These are phyloP conservation scores for Solidago caesia DNA, from an alignment of 129 eudicot genomes.

Conservation along the genomic window DNA sequence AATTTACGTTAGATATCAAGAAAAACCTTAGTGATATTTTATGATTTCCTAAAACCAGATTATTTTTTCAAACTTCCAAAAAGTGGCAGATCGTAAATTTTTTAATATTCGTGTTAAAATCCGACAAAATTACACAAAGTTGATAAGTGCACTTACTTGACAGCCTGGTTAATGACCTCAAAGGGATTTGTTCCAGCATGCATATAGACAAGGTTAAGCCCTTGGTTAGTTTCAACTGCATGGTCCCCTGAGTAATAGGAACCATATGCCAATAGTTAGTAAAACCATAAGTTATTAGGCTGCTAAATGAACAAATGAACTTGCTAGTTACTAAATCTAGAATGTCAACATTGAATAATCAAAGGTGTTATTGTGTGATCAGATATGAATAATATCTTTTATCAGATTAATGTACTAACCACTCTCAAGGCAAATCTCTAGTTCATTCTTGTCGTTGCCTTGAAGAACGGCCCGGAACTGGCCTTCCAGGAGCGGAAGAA, in stretches of 20 bases:
- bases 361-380: background rate
- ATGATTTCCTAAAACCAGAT: too few relatives aligned
- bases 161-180: constrained; percentile 79
- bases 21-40: too few relatives aligned
- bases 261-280: constrained; percentile 26
- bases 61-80: too few relatives aligned
- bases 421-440: constrained; percentile 94
- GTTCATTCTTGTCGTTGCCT: constrained; percentile 81
- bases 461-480: constrained; percentile 92
- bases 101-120: background rate
- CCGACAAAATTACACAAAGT: background rate
- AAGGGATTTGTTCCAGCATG: constrained; percentile 91
- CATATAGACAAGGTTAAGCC: constrained; percentile 78
- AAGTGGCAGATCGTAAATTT: background rate
- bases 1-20: background rate
- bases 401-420: constrained; percentile 59
- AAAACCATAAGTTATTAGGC: background rate
- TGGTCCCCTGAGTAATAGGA: constrained; percentile 62
- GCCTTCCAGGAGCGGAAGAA: constrained; percentile 91
- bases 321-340: too few relatives aligned
- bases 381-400: background rate
- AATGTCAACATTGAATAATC: too few relatives aligned
- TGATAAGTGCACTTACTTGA: constrained; percentile 54
- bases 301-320: too few relatives aligned
- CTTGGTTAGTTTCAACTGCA: constrained; percentile 74